phyloP scores from a whole-genome alignment of 129 eudicot genomes.

The Gnaphalium uliginosum region DNA sequence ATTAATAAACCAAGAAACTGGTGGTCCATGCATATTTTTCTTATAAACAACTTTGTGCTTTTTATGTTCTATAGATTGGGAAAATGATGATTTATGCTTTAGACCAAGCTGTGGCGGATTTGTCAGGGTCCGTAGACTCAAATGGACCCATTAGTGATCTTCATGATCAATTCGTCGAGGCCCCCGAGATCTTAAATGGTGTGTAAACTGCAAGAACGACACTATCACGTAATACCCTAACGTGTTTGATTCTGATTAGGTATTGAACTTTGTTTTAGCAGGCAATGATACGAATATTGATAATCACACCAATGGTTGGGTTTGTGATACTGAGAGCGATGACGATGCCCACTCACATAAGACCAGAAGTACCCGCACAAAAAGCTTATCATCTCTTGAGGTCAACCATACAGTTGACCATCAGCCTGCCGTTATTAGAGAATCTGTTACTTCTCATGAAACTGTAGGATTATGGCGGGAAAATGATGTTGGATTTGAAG shows the following conservation, averaged over 20 bases:
- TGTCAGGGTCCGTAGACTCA: not conserved
- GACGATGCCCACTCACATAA: not conserved
- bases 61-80: slow-evolving; percentile 20
- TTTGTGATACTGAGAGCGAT: slow-evolving; percentile 22
- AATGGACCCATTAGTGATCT: slow-evolving; percentile 5
- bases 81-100: slow-evolving; percentile 32
- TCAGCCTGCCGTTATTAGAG: slow-evolving; percentile 6
- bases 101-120: slow-evolving; percentile 16
- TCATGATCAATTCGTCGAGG: slow-evolving; percentile 9
- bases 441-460: not conserved
- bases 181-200: slow-evolving; percentile 22
- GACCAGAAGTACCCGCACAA: not conserved
- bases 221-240: not conserved
- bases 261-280: slow-evolving; percentile 12
- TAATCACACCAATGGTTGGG: slow-evolving; percentile 26
- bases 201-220: not conserved
- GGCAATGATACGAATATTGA: slow-evolving; percentile 4
- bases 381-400: not conserved
- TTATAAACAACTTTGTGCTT: not conserved
- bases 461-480: slow-evolving; percentile 8
- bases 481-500: slow-evolving; percentile 11
- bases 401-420: not conserved
- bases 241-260: slow-evolving; percentile 1
- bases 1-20: slow-evolving; percentile 3
- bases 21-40: not conserved